Conservation (phyloP, 1,284 basidiomycete species). For the Cystobasidium sp. region DNA sequence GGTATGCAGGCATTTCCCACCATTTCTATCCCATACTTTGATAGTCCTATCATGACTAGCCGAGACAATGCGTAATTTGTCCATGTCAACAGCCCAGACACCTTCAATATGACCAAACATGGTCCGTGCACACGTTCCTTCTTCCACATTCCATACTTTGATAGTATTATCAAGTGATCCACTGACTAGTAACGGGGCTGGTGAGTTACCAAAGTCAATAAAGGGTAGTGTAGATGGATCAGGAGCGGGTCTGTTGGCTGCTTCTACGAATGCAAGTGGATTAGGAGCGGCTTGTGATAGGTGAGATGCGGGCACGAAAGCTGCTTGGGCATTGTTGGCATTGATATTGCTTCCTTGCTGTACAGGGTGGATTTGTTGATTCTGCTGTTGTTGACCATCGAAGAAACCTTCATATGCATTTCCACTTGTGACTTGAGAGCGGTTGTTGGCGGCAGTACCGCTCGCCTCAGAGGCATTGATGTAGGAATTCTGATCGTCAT, state of each 20-base stretch:
- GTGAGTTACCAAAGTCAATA: constrained; percentile 36
- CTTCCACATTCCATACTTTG: constrained; percentile 94
- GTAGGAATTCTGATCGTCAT: constrained; percentile 32
- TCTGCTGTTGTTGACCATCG: constrained; percentile 23
- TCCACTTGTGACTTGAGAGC: constrained; percentile 40
- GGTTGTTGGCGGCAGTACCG: constrained; percentile 13
- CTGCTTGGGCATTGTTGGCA: constrained; percentile 8
- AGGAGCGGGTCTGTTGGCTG: constrained; percentile 30
- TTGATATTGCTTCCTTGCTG: background rate
- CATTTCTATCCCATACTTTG: constrained; percentile 93
- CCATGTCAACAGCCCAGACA: constrained; percentile 92
- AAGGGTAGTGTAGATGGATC: constrained; percentile 41
- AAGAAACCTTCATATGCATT: constrained; percentile 44
- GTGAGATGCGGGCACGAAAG: constrained; percentile 28
- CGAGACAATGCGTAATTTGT: constrained; percentile 87
- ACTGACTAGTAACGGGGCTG: constrained; percentile 40
- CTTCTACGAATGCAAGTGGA: constrained; percentile 31
- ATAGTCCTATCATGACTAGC: constrained; percentile 91
- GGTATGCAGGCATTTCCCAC: constrained; percentile 84
- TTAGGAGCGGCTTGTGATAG: constrained; percentile 28
- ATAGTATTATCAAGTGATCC: constrained; percentile 64
- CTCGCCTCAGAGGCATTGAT: constrained; percentile 35
- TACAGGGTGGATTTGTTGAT: background rate
- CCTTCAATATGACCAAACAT: constrained; percentile 86
- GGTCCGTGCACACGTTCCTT: constrained; percentile 76